Conservation (phyloP, 1,284 basidiomycete species). For the Boletus semigastroideus region DNA sequence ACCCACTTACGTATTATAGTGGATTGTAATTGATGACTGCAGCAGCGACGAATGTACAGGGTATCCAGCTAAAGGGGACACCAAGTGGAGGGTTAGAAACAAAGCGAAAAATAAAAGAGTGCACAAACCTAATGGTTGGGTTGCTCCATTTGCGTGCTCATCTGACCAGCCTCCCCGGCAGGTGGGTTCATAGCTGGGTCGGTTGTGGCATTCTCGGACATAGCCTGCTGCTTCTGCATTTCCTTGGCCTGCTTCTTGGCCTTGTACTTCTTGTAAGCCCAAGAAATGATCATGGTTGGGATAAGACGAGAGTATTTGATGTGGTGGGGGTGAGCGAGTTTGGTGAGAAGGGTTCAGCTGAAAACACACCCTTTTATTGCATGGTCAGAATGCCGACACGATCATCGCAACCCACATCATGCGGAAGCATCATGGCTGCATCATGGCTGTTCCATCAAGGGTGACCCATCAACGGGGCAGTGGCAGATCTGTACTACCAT, state of each 20-base stretch:
- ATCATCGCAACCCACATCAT: background rate
- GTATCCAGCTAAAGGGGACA: background rate
- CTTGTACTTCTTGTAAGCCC: conserved; percentile 32
- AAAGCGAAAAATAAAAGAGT: background rate
- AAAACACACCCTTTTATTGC: conserved; percentile 12
- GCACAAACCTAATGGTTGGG: conserved; percentile 15
- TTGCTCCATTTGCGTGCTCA: conserved; percentile 1
- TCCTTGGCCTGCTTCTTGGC: conserved; percentile 20
- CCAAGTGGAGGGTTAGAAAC: background rate
- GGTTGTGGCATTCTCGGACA: background rate
- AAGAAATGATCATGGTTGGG: conserved; percentile 18
- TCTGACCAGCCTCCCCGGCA: background rate
- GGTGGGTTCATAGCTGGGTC: background rate
- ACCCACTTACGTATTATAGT: conserved; percentile 11
- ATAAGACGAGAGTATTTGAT: background rate
- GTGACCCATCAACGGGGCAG: too few relatives aligned
- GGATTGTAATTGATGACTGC: background rate
- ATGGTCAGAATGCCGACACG: background rate
- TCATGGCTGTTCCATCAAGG: background rate
- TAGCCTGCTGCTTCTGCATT: conserved; percentile 4
- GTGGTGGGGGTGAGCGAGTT: background rate
- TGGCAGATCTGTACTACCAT: too few relatives aligned
- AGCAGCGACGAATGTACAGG: background rate
- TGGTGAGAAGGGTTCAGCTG: background rate
- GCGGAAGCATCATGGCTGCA: background rate